These are phyloP conservation scores for Phialophora expanda DNA, from an alignment of 2,329 filamentous ascomycete species.

Conservation along the genomic window DNA sequence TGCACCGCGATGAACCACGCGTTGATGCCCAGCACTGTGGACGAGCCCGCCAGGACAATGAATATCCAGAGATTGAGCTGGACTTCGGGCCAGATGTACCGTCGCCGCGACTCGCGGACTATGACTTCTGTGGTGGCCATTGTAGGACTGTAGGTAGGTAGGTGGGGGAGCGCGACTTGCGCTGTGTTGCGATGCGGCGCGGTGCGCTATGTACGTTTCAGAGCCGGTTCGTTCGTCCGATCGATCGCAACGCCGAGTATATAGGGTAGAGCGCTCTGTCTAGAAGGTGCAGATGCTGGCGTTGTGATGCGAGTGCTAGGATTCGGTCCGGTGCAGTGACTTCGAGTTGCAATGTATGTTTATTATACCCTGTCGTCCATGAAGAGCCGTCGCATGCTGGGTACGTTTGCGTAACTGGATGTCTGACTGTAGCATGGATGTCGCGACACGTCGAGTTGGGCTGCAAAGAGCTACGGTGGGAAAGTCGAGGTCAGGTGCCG, in stretches of 20 bases:
- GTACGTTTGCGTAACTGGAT: not conserved
- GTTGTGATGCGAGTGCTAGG: not conserved
- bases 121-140: conserved; percentile 45
- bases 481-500: not conserved
- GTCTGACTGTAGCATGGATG: not conserved
- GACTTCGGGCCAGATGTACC: conserved; percentile 69
- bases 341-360: not conserved
- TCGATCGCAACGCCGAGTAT: not conserved
- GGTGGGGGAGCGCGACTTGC: not conserved
- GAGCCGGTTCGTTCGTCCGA: not conserved
- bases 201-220: not conserved
- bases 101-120: conserved; percentile 45
- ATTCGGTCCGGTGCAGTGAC: not conserved
- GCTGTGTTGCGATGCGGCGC: not conserved
- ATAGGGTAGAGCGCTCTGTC: not conserved
- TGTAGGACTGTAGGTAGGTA: conserved; percentile 23
- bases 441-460: conserved; percentile 8
- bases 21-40: conserved; percentile 64
- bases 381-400: conserved; percentile 3
- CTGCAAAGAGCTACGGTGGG: conserved; percentile 14
- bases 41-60: conserved; percentile 63
- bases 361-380: conserved; percentile 5
- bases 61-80: conserved; percentile 70
- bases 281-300: not conserved
- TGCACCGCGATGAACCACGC: conserved; percentile 66